phyloP scores from a whole-genome alignment of 2,329 filamentous ascomycete genomes.

The Periconia sp. region DNA sequence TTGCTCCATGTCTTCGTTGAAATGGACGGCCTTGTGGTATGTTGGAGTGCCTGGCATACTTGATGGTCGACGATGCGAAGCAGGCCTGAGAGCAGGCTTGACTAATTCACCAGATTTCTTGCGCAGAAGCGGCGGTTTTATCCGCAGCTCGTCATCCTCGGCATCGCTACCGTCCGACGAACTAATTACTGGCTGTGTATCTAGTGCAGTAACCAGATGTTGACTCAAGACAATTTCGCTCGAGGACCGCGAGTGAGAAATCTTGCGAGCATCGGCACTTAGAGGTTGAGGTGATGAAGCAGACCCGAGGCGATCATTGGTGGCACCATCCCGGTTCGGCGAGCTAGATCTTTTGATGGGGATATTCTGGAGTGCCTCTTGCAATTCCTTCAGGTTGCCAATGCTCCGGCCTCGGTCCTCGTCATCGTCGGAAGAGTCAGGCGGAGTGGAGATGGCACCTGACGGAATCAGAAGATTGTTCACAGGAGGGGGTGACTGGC shows the following conservation, averaged over 20 bases:
- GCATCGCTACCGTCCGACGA: constrained; percentile 56
- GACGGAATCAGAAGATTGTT: constrained; percentile 76
- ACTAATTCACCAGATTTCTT: constrained; percentile 99
- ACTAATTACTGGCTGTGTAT: constrained; percentile 48
- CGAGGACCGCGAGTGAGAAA: constrained; percentile 62
- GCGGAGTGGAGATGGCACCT: constrained; percentile 86
- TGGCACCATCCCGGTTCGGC: constrained; percentile 45
- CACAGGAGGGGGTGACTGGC: constrained; percentile 81
- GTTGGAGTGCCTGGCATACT: constrained; percentile 98
- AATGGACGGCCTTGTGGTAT: constrained; percentile 96
- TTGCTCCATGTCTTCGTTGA: constrained; percentile 94
- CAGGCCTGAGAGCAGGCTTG: constrained; percentile 80
- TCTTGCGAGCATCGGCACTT: constrained; percentile 60
- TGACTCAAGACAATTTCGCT: constrained; percentile 58
- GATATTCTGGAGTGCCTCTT: constrained; percentile 81
- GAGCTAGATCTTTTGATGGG: constrained; percentile 65
- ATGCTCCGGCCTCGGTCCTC: constrained; percentile 64
- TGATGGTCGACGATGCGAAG: constrained; percentile 79
- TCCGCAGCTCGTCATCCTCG: constrained; percentile 58
- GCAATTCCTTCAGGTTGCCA: constrained; percentile 64
- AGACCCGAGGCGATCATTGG: constrained; percentile 19
- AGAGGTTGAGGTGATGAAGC: constrained; percentile 40
- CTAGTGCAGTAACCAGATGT: constrained; percentile 42
- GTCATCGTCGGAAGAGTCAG: constrained; percentile 89
- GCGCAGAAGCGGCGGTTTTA: constrained; percentile 88